Conservation (phyloP, 768 basidiomycete species). For the Mycena filopes region DNA sequence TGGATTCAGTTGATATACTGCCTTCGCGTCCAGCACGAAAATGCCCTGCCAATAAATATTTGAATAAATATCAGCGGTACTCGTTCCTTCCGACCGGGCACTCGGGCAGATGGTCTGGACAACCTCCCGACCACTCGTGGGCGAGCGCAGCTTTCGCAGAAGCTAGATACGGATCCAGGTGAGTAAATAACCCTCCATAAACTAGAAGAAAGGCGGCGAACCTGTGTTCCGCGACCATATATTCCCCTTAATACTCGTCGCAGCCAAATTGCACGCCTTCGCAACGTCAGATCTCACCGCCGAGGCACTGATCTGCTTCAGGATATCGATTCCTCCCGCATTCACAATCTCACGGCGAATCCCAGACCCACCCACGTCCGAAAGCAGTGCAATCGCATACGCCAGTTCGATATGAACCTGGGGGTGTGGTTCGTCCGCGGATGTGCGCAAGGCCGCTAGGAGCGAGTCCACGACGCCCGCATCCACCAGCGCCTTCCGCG, state of each 20-base stretch:
- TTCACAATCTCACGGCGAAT: slow-evolving; percentile 41
- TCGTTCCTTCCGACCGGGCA: slow-evolving; percentile 7
- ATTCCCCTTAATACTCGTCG: slow-evolving; percentile 39
- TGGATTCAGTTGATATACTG: too few species aligned
- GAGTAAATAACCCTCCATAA: too few species aligned
- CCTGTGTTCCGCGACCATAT: slow-evolving; percentile 41
- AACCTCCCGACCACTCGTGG: slow-evolving; percentile 29
- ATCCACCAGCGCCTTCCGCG: slow-evolving; percentile 38
- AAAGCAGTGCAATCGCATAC: slow-evolving; percentile 37
- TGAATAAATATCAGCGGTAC: too few species aligned
- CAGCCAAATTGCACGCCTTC: slow-evolving; percentile 39
- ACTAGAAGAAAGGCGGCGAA: too few species aligned
- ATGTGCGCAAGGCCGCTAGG: slow-evolving; percentile 36
- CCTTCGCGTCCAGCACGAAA: too few species aligned
- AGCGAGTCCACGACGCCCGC: slow-evolving; percentile 41
- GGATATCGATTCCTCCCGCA: slow-evolving; percentile 39
- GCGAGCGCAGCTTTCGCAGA: slow-evolving; percentile 31
- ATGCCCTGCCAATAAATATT: too few species aligned
- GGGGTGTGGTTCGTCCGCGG: slow-evolving; percentile 35
- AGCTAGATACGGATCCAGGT: not conserved
- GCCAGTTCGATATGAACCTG: slow-evolving; percentile 40
- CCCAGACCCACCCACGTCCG: slow-evolving; percentile 39
- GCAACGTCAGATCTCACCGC: slow-evolving; percentile 32
- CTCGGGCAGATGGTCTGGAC: slow-evolving; percentile 18
- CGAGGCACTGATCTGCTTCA: slow-evolving; percentile 33